Conservation (phyloP, 2,329 filamentous ascomycete genomes). For the Aotearoamyces nothofagi region DNA sequence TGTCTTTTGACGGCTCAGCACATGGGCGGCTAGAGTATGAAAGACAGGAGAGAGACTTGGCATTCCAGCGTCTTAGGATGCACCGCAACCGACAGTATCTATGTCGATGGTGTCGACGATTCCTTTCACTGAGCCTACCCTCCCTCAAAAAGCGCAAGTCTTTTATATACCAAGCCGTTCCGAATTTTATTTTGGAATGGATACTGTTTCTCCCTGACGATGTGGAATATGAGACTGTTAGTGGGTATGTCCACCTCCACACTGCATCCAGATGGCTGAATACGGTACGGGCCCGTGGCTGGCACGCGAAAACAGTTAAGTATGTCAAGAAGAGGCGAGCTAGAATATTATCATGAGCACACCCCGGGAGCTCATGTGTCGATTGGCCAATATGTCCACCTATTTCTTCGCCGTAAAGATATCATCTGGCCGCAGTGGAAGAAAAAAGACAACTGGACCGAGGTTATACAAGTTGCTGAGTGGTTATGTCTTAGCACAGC, state of each 20-base stretch:
- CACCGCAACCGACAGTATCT: not conserved
- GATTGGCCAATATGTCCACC: no score
- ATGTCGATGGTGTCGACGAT: not conserved
- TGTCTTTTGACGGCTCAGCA: not conserved
- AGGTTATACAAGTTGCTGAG: no score
- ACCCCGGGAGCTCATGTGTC: no score
- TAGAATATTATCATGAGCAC: no score
- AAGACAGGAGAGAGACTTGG: not conserved
- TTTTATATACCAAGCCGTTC: not conserved
- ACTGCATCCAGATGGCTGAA: no score
- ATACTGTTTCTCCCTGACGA: not conserved
- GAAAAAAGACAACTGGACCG: no score
- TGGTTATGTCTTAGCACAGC: no score
- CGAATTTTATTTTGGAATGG: not conserved
- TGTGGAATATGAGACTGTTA: not conserved
- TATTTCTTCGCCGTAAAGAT: no score
- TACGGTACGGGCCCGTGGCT: no score
- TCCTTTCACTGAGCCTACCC: not conserved
- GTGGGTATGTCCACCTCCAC: not conserved
- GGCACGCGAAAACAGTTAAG: no score
- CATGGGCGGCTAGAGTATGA: not conserved
- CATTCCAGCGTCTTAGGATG: not conserved
- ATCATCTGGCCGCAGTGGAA: no score
- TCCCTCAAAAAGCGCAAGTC: not conserved
- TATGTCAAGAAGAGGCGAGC: no score